Percentiles rank a stretch among this genome's conserved stretches.
Conservation (phyloP, 1,284 basidiomycete genomes). For the Pseudozyma sp. region DNA sequence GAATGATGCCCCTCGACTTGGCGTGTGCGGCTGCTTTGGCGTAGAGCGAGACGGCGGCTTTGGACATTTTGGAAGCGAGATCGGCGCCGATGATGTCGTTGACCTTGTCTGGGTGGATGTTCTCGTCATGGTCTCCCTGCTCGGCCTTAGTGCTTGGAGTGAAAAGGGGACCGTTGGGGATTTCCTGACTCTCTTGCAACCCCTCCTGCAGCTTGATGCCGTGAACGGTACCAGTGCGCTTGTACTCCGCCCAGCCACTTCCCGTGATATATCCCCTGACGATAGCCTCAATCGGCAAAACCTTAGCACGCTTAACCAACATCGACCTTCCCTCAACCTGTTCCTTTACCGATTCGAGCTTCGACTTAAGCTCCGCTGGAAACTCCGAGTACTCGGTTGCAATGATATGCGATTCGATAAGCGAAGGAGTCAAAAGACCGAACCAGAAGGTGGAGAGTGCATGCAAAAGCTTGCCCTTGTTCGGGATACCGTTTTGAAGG, state of each 20-base stretch:
- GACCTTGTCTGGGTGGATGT: slow-evolving; percentile 87
- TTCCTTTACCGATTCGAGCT: slow-evolving; percentile 42
- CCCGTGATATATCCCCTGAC: slow-evolving; percentile 96
- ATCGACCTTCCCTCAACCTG: slow-evolving; percentile 86
- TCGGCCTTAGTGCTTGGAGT: slow-evolving; percentile 98
- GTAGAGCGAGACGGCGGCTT: slow-evolving; percentile 79
- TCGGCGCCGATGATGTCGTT: slow-evolving; percentile 66
- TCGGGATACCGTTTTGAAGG: slow-evolving; percentile 79
- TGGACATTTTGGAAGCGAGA: slow-evolving; percentile 76
- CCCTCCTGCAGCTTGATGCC: slow-evolving; percentile 82
- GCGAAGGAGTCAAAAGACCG: slow-evolving; percentile 73
- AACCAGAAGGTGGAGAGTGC: slow-evolving; percentile 96
- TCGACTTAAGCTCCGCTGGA: slow-evolving; percentile 47
- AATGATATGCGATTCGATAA: slow-evolving; percentile 65
- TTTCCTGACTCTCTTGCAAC: slow-evolving; percentile 83
- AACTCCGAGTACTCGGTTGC: slow-evolving; percentile 57
- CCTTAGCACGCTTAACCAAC: slow-evolving; percentile 89
- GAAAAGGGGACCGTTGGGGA: slow-evolving; percentile 77
- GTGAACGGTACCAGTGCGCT: slow-evolving; percentile 87
- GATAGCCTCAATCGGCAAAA: slow-evolving; percentile 95
- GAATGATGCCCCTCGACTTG: slow-evolving; percentile 82
- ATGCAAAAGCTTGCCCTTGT: slow-evolving; percentile 91
- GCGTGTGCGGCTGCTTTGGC: slow-evolving; percentile 83
- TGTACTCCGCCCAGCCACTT: slow-evolving; percentile 96
- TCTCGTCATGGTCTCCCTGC: slow-evolving; percentile 93